A percentile compares a stretch with the other conserved stretches of the same genome.
Conservation (phyloP, 139 green algal species). For the Bryopsis sp. region DNA sequence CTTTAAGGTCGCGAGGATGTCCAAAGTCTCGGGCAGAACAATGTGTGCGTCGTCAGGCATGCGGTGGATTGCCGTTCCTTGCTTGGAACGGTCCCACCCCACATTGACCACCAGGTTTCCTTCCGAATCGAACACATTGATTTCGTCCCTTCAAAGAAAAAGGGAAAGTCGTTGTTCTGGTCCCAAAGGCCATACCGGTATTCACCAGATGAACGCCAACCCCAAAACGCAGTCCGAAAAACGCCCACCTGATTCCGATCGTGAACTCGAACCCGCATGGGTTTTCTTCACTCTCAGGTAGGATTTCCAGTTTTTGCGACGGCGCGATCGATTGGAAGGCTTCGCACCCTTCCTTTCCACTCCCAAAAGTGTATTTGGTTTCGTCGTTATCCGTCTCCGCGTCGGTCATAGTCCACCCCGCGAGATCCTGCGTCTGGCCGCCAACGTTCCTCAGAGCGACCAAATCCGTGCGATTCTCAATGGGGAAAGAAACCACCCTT, state of each 20-base stretch:
- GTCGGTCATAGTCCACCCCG: conserved; percentile 30
- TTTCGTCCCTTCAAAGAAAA: no score
- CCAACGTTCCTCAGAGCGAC: conserved; percentile 37
- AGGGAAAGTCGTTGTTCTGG: no score
- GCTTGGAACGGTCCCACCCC: not conserved
- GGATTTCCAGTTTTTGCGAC: not conserved
- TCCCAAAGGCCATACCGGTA: no score
- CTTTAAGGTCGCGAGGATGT: conserved; percentile 35
- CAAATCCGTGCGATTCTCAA: conserved; percentile 2
- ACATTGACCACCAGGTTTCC: not conserved
- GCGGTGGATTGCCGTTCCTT: not conserved
- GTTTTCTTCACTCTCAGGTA: not conserved
- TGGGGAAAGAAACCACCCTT: not conserved
- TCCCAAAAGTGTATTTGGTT: not conserved
- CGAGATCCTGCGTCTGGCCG: conserved; percentile 39
- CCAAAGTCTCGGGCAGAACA: conserved; percentile 16
- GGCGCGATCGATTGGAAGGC: not conserved
- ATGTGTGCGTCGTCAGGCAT: not conserved
- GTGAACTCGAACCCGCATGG: conserved; percentile 16
- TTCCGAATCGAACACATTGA: not conserved
- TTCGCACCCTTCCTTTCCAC: conserved; percentile 4
- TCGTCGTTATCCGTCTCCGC: not conserved
- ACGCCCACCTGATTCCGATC: conserved; percentile 6
- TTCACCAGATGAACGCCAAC: no score
- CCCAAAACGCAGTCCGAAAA: no score